Percentiles rank a stretch among this genome's conserved stretches.
Evolutionary conservation across 1,139 yeast genomes (phyloP).

Genomic region (Wickerhamomyces sp.): DNA sequence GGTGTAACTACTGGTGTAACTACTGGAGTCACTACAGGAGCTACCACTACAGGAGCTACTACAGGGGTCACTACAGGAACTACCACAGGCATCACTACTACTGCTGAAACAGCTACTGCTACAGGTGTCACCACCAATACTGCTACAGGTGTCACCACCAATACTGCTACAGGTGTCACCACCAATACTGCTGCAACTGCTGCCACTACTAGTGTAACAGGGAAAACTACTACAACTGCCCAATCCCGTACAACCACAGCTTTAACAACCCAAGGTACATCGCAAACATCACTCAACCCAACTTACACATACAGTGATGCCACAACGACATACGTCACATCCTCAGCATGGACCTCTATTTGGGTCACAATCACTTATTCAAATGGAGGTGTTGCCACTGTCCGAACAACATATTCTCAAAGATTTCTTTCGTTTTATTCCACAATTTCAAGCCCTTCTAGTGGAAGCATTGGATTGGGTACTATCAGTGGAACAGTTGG

Average conservation of each 20-base stretch:
- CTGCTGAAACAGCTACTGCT: conserved; percentile 14
- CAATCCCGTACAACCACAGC: conserved; percentile 9
- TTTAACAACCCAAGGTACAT: not conserved
- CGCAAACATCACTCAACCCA: conserved; percentile 14
- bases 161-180: conserved; percentile 9
- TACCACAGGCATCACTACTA: conserved; percentile 1
- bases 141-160: conserved; percentile 5
- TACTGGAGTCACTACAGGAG: conserved; percentile 2
- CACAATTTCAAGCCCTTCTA: conserved; percentile 34
- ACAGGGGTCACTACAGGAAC: not conserved
- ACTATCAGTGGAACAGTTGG: conserved; percentile 59
- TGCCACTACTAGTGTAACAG: conserved; percentile 8
- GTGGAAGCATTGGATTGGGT: conserved; percentile 59
- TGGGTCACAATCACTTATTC: conserved; percentile 53
- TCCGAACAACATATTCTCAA: conserved; percentile 48
- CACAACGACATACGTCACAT: conserved; percentile 24
- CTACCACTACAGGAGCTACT: conserved; percentile 4
- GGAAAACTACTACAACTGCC: conserved; percentile 14
- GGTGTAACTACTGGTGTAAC: conserved; percentile 4
- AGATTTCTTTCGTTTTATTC: conserved; percentile 38
- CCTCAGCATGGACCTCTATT: conserved; percentile 28
- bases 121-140: conserved; percentile 7
- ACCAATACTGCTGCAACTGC: conserved; percentile 4
- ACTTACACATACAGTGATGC: conserved; percentile 23
- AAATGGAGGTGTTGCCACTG: conserved; percentile 38